These are phyloP conservation scores for Blastomyces percursus DNA, from an alignment of 2,329 filamentous ascomycete species.

Conservation along the genomic window DNA sequence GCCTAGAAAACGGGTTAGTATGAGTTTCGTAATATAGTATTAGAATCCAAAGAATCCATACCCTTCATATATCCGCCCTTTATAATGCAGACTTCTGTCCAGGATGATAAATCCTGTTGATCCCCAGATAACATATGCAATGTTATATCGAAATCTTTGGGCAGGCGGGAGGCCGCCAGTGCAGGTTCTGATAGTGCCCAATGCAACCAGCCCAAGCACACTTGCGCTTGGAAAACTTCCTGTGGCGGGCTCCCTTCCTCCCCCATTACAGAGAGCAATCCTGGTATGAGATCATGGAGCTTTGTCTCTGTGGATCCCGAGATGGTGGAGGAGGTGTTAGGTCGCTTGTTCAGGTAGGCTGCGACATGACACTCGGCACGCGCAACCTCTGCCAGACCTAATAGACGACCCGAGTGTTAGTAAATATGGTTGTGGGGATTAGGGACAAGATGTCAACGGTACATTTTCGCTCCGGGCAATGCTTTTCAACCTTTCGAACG, in stretches of 20 bases:
- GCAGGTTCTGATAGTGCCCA: conserved; percentile 63
- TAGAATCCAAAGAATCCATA: conserved; percentile 29
- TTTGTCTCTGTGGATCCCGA: conserved; percentile 24
- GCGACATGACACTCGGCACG: conserved; percentile 57
- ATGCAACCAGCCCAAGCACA: conserved; percentile 76
- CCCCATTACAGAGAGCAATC: conserved; percentile 44
- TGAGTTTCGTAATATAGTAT: background rate
- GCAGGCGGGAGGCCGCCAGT: conserved; percentile 50
- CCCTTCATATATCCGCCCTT: conserved; percentile 71
- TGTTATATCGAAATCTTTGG: conserved; percentile 49
- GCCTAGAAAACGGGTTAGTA: conserved; percentile 24
- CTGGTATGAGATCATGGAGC: conserved; percentile 31
- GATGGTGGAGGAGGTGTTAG: conserved; percentile 21
- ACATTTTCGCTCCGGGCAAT: conserved; percentile 79
- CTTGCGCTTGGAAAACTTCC: conserved; percentile 62
- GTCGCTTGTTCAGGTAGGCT: conserved; percentile 36
- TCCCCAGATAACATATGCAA: conserved; percentile 43
- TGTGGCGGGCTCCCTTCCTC: conserved; percentile 43
- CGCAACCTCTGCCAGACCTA: conserved; percentile 60
- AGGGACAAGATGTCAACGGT: conserved; percentile 23
- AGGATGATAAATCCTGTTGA: conserved; percentile 50
- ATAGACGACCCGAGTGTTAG: conserved; percentile 7
- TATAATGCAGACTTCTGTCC: conserved; percentile 71
- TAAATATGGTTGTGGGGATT: conserved; percentile 11
- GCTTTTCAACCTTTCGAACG: conserved; percentile 86